These are phyloP conservation scores for Pseudopithomyces chartarum DNA, from an alignment of 2,329 filamentous ascomycete species.

Conservation along the genomic window DNA sequence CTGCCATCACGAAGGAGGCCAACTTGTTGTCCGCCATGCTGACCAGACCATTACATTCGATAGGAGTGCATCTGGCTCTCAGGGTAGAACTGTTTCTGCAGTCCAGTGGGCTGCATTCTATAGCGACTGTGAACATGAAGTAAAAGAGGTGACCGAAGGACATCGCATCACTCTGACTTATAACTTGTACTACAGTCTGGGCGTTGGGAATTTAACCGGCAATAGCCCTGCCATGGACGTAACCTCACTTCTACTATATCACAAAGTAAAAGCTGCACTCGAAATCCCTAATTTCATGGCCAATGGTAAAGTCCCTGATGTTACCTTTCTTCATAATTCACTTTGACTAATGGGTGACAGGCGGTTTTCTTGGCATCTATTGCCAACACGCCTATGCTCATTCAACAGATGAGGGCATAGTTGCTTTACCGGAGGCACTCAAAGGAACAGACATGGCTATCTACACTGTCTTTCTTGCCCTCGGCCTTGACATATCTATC, in stretches of 20 bases:
- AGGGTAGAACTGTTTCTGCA: not conserved
- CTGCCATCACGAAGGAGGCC: conserved; percentile 47
- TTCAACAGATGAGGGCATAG: conserved; percentile 27
- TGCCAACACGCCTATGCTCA: conserved; percentile 58
- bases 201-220: conserved; percentile 24
- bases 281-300: conserved; percentile 42
- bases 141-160: conserved; percentile 53
- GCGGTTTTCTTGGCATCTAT: conserved; percentile 51
- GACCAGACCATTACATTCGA: conserved; percentile 47
- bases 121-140: conserved; percentile 56
- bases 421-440: conserved; percentile 42
- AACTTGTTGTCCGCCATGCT: conserved; percentile 51
- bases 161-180: conserved; percentile 62
- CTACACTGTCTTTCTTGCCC: conserved; percentile 42
- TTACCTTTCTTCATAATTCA: not conserved
- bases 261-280: conserved; percentile 38
- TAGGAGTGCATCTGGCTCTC: conserved; percentile 40
- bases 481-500: conserved; percentile 38
- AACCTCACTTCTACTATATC: conserved; percentile 44
- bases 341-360: conserved; percentile 26
- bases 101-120: conserved; percentile 59
- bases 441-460: conserved; percentile 56
- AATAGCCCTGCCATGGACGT: conserved; percentile 34
- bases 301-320: conserved; percentile 28
- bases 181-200: conserved; percentile 52